Conservation (phyloP, 495 filamentous ascomycete genomes). For the Xylaria nigripes region DNA sequence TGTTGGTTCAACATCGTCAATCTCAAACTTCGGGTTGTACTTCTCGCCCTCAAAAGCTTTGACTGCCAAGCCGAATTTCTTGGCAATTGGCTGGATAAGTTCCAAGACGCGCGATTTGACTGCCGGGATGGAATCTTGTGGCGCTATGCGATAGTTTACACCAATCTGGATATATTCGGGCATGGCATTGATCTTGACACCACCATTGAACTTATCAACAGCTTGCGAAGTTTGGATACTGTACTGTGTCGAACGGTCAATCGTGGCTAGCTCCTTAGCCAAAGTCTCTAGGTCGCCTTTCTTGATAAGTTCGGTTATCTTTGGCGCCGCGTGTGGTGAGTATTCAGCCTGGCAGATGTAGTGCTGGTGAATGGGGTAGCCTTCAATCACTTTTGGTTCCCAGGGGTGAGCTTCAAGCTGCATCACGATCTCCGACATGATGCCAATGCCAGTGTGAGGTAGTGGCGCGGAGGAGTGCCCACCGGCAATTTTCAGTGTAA, state of each 20-base stretch:
- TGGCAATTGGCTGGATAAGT: slow-evolving; percentile 42
- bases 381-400: slow-evolving; percentile 31
- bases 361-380: slow-evolving; percentile 33
- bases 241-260: slow-evolving; percentile 46
- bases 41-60: slow-evolving; percentile 36
- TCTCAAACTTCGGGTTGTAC: slow-evolving; percentile 32
- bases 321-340: slow-evolving; percentile 22
- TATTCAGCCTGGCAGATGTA: slow-evolving; percentile 43
- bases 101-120: slow-evolving; percentile 44
- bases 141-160: slow-evolving; percentile 57
- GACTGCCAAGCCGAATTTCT: slow-evolving; percentile 47
- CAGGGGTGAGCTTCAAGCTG: slow-evolving; percentile 52
- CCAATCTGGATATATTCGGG: slow-evolving; percentile 52
- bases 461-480: slow-evolving; percentile 55
- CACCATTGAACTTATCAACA: slow-evolving; percentile 30
- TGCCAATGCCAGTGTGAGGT: slow-evolving; percentile 55
- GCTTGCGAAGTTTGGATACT: slow-evolving; percentile 54
- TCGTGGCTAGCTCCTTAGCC: slow-evolving; percentile 45
- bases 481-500: slow-evolving; percentile 47
- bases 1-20: slow-evolving; percentile 35
- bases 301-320: slow-evolving; percentile 26
- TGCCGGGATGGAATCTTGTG: slow-evolving; percentile 45
- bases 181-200: slow-evolving; percentile 56
- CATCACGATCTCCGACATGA: slow-evolving; percentile 53
- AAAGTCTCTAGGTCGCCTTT: slow-evolving; percentile 52